Evolutionary conservation across 2,329 filamentous ascomycete species (phyloP), one percentile per base, ranked within the genome.

Genomic region (Arthrobotrys pseudoclavata): DNA sequence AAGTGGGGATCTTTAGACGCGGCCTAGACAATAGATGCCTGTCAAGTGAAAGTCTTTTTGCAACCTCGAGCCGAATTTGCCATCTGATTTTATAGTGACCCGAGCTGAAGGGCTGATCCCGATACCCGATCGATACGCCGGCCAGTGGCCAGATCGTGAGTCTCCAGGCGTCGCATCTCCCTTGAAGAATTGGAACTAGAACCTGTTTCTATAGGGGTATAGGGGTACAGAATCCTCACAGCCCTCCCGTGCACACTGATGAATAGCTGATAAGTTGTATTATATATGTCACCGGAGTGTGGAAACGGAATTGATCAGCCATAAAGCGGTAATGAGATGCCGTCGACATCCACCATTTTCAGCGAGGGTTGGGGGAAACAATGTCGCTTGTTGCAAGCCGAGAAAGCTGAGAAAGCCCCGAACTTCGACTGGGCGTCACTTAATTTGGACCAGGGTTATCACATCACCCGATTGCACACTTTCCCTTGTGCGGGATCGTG

Each of bases 341-440:
- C 37, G 45, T 69, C 50, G 68, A 52, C 20, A 42, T 50, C 52
- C 29, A 55, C 26, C 42, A n/a, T 40, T 40, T 29, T 47, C 22
- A 37, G 64, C 45, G 40, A 57, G 55, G 45, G 62, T 24, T 50
- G 47, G 47, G 24, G 26, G 45, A 53, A 48, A 34, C 20, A n/a
- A 37, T 13, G 26, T 76, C 24, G 50, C 34, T 52, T 70, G 60
- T 53, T 42, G 47, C 52, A 66, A 76, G 69, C 69, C 61, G 57
- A 67, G 50, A 24, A 26, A 76, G 71, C 72, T 76, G 72, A 76
- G 64, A 70, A 76, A 64, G 66, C 67, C 67, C 72, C 72, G 72
- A 76, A 76, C 66, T 70, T 76, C 72, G 72, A 76, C 72, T 76
- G 71, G 71, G 71, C 57, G 69, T 64, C 57, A 60, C 55, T 31